A percentile compares a stretch with the other conserved stretches of the same genome.
Evolutionary conservation across 495 filamentous ascomycete genomes (phyloP).

Genomic region (Podospora didyma): DNA sequence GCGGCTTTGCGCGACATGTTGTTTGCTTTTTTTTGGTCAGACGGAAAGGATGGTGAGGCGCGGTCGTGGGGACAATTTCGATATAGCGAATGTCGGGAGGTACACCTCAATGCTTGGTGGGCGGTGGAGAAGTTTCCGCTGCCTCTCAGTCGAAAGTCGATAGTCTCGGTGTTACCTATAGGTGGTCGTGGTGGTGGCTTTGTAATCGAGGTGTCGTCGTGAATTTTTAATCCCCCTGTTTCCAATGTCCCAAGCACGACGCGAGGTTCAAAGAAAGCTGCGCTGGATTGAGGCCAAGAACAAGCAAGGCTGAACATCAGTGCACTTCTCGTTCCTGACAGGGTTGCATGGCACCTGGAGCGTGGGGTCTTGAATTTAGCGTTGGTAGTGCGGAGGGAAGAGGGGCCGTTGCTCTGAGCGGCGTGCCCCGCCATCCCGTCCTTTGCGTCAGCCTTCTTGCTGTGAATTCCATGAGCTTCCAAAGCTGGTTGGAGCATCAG

Average conservation of each 20-base stretch:
- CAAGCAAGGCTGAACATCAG: neutral
- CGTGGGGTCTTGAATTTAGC: neutral
- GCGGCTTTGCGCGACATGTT: slow-evolving; percentile 4
- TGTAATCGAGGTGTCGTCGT: too few relatives aligned
- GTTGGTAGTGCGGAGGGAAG: slow-evolving; percentile 5
- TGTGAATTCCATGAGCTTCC: slow-evolving; percentile 22
- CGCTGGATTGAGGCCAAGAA: neutral
- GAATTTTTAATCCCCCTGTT: too few relatives aligned
- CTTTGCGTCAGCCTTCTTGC: neutral
- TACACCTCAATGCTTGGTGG: too few relatives aligned
- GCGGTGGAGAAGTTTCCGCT: too few relatives aligned
- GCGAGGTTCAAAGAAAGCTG: neutral
- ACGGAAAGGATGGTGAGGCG: too few relatives aligned
- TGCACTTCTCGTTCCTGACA: neutral
- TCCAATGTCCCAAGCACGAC: neutral
- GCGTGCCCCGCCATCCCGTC: slow-evolving; percentile 13
- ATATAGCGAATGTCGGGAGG: too few relatives aligned
- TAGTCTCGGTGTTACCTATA: too few relatives aligned
- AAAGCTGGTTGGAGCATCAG: slow-evolving; percentile 3
- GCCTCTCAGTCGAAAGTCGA: too few relatives aligned
- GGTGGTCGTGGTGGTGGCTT: too few relatives aligned
- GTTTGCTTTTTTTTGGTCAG: neutral
- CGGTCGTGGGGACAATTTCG: neutral
- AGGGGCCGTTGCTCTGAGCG: too few relatives aligned
- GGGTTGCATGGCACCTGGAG: neutral